Evolutionary conservation across 345 rosid genomes (phyloP), one percentile per base, ranked within the genome.

Genomic region (Firmiana major): DNA sequence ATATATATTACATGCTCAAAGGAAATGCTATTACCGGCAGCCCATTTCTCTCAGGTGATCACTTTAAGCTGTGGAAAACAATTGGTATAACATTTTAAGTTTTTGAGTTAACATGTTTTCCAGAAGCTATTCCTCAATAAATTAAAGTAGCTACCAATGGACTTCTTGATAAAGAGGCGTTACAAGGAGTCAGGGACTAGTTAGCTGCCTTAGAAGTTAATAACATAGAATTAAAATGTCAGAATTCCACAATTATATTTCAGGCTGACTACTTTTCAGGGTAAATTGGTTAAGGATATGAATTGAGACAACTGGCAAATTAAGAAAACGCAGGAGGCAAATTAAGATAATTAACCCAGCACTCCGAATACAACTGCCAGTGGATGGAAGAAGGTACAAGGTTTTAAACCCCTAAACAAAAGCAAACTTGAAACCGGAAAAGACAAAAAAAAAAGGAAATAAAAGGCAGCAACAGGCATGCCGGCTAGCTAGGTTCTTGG

Each of bases 401-500:
- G 90, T 62, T 73, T 79, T 46, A 19, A 24, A 83, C 73, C 63
- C 73, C 71, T 63, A 63, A 76, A 43, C 64, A 77, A 75, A 63
- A 3, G 70, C 55, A 64, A 79, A 75, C 81, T 64, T 77, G 73
- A 62, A 58, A 80, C 74, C 46, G 28, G 46, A 53, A 79, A 60
- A 19, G 62, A 71, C 62, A 22, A 22, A 48, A 77, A 80, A 79
- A 83, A 77, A 77, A 64, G 78, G 53, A 67, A 77, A 82, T 80
- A 82, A 69, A 82, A 60, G 76, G 65, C 77, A 80, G 82, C 82
- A 88, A 84, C 80, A 87, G 86, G 85, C 83, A 82, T 45, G 86
- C 81, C 62, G 80, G 83, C 81, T 81, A 81, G 78, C 85, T 81
- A 79, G 91, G 97, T 87, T 89, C 88, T 85, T 69, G 77, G 92